Evolutionary conservation across 805 yeast species (phyloP), one percentile per base, ranked within the genome.

Genomic region (Metschnikowia dekortorum): DNA sequence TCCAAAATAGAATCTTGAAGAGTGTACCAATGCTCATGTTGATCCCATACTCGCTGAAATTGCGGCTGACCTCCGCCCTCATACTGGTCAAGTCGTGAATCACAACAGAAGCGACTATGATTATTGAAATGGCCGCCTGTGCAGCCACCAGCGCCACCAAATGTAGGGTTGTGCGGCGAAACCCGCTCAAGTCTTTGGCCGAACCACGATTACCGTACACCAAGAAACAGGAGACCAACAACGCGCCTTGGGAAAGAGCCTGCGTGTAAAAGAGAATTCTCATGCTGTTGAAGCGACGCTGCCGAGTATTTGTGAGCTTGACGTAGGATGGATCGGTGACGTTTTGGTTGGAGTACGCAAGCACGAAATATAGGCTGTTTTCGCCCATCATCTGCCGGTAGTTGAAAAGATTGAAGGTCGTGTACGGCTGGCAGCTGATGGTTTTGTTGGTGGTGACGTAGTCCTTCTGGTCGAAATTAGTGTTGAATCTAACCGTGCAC

Each of bases 1-100:
- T 10, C 81, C 81, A 78, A 6, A 72, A 55, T 2, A 79, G 34
- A 28, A 66, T 37, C 49, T 75, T 69, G 76, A 78, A 81, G 0
- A 62, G 48, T 0, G 44, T 34, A 0, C 86, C 83, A 14, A 70
- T 50, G 47, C 65, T 66, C 43, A 80, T 58, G 8, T 60, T 50
- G 10, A 83, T 65, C 0, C 86, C 85, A 62, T 72, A 83, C 5
- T 60, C 61, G 1, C 74, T 71, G 36, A 82, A 62, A 8, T 45
- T 47, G 1, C 6, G 38, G n/a, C 33, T 11, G 42, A 58, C 48
- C 9, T 52, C 56, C 22, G 70, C 73, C 7, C 31, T 46, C 4
- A 37, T 39, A n/a, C 29, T 43, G 4, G 47, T 28, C 13, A 71
- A 52, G 22, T 70, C 51, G 13, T 59, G 43, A 0, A 75, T 65